Evolutionary conservation across 1,284 basidiomycete genomes (phyloP).

Genomic region (Leccinum fuscescens): DNA sequence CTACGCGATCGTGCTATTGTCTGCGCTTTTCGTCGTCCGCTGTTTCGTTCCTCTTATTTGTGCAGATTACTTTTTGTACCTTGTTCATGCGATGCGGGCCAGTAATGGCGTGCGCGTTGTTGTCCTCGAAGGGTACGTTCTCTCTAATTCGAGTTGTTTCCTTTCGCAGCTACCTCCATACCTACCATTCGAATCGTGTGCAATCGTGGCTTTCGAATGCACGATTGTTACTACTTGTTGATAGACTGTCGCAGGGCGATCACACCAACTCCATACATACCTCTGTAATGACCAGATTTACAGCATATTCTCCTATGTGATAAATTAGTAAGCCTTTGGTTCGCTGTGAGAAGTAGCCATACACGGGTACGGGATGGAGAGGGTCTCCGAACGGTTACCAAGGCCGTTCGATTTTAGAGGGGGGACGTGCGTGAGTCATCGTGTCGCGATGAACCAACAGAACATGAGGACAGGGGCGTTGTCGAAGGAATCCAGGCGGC

Average conservation of each 20-base stretch:
- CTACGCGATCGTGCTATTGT: constrained; percentile 12
- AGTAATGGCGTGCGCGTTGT: constrained; percentile 3
- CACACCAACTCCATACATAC: neutral
- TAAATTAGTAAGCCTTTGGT: neutral
- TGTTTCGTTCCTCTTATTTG: constrained; percentile 8
- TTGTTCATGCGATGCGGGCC: neutral
- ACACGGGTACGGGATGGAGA: neutral
- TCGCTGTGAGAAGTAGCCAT: neutral
- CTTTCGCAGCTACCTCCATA: neutral
- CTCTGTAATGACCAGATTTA: neutral
- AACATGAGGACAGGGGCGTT: neutral
- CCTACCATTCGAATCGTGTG: neutral
- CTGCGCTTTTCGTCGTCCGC: constrained; percentile 7
- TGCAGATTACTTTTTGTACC: neutral
- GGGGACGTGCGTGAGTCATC: neutral
- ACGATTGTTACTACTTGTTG: neutral
- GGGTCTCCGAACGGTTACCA: no score
- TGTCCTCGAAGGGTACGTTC: neutral
- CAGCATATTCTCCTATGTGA: neutral
- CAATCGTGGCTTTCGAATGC: neutral
- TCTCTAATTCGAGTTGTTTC: neutral
- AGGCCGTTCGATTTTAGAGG: no score
- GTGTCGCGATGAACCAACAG: neutral
- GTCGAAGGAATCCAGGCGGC: neutral
- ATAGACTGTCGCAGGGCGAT: neutral